Base-by-base conservation (phyloP, 106 monocot species). In the Phalaenopsis aphrodite region DNA sequence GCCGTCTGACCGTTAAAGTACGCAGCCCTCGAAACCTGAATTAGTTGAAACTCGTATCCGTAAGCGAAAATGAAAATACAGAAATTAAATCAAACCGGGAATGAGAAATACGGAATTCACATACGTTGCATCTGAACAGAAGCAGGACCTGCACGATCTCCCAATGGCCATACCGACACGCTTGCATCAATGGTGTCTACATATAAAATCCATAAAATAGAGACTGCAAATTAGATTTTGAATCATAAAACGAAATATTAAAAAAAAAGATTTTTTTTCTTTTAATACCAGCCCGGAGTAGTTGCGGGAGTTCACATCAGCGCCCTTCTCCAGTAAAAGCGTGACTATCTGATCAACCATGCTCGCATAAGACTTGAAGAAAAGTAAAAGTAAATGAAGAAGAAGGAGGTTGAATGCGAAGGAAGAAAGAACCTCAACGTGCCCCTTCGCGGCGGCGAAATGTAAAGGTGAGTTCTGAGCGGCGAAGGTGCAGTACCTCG, bases 381-480 rank as follows among this genome's bases (percentile, higher is more conserved):
- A 48, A 75, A n/a, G 46, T 9, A 47, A 42, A 52, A 52, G 4
- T 5, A 75, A 75, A 42, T 43, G 47, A 5, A 14, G 19, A 8
- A 9, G 47, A n/a, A 73, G 39, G 36, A 4, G 11, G 6, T 39
- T 5, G 47, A 79, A 67, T 21, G 6, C 17, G 39, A 18, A 77
- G 58, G 15, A 42, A 84, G 15, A 42, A 84, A 55, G 15, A 73
- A 91, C 95, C 84, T 93, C 90, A 52, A 82, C 83, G 78, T 91
- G 89, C 48, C 91, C 96, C 77, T 87, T 88, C 39, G 96, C 82
- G 14, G 96, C 93, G 72, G 96, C 96, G 12, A 91, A 83, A 49
- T 93, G 96, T 64, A 96, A 89, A 0, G 96, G 93, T 15, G 96
- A 91, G 84, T 91, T 93, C 86, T 91, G 88, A 30, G 84, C 78